Base-by-base conservation (phyloP, 768 basidiomycete species). In the Mycena latifolia region DNA sequence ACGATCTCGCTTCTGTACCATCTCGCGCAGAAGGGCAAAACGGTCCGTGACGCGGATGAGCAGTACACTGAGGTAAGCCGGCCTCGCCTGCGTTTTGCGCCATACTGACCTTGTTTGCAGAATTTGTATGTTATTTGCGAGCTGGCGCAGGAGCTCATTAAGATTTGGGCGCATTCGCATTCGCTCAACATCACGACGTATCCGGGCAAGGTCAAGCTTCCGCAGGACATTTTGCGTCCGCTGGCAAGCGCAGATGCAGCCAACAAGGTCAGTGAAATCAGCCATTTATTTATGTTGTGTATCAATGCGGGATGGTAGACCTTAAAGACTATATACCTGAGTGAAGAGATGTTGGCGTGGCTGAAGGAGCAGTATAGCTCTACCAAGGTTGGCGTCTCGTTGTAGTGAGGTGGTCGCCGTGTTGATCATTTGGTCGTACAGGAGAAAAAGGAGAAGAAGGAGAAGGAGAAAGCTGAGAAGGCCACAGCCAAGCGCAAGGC, bases 101-200 rank as follows among this genome's bases (percentile, higher is more conserved):
- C 43, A 22, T 62, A 28, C 37, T 71, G 20, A 59, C 47, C n/a
- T 14, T n/a, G 6, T 62, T 8, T 39, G 6, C 46, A 98, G 96
- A 93, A 94, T 75, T 81, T 99, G 43, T 99, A 98, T 73, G 84
- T 89, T 11, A 82, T 94, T 63, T 89, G 92, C 69, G 98, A 99
- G 71, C 83, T 99, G 10, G 91, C 97, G 0, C 94, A 98, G 77
- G 88, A 94, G 70, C 80, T 98, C 35, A 91, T 98, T 77, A 92
- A 90, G 72, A 78, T 83, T 1, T 85, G 87, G n/a, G 88, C 89
- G 0, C 85, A 88, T 35, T 61, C 77, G 17, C 86, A 91, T 62
- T 84, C 85, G 4, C 98, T 96, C 95, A 84, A 83, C 5, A 78
- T 98, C 4, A 81, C 88, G 58, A 91, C 89, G 33, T 93, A 93